Evolutionary conservation across 1,284 basidiomycete species (phyloP).

Genomic region (Retiboletus flavoniger): DNA sequence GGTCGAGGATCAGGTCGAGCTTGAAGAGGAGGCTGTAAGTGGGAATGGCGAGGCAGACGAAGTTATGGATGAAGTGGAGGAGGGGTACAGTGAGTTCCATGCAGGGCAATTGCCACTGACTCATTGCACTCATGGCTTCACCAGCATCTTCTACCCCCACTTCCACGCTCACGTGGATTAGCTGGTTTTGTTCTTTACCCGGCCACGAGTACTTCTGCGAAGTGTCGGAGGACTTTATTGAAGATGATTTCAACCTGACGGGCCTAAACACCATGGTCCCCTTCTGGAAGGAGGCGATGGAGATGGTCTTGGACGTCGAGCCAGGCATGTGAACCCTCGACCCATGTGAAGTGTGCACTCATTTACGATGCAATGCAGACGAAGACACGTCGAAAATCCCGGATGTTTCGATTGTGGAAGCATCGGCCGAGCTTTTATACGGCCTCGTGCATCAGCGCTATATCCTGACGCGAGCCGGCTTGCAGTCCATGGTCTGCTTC

Average conservation of each 20-base stretch:
- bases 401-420: constrained; percentile 97
- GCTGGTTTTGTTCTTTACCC: constrained; percentile 97
- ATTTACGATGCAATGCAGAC: constrained; percentile 46
- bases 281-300: constrained; percentile 99
- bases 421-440: constrained; percentile 95
- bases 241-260: constrained; percentile 99
- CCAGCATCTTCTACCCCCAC: constrained; percentile 81
- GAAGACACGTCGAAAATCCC: constrained; percentile 92
- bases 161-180: constrained; percentile 92
- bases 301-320: constrained; percentile 99
- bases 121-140: constrained; percentile 17
- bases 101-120: constrained; percentile 8
- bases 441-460: constrained; percentile 97
- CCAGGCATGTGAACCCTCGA: constrained; percentile 66
- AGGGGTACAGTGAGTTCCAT: constrained; percentile 64
- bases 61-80: constrained; percentile 67
- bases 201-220: constrained; percentile 99
- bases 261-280: constrained; percentile 94
- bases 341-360: constrained; percentile 15
- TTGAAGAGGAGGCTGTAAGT: constrained; percentile 52
- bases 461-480: constrained; percentile 91
- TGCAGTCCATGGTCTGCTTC: constrained; percentile 87
- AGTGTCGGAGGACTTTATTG: constrained; percentile 98
- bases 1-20: constrained; percentile 46
- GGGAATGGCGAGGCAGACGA: constrained; percentile 60